Evolutionary conservation across 768 basidiomycete genomes (phyloP).

Genomic region (Mycena maculata): DNA sequence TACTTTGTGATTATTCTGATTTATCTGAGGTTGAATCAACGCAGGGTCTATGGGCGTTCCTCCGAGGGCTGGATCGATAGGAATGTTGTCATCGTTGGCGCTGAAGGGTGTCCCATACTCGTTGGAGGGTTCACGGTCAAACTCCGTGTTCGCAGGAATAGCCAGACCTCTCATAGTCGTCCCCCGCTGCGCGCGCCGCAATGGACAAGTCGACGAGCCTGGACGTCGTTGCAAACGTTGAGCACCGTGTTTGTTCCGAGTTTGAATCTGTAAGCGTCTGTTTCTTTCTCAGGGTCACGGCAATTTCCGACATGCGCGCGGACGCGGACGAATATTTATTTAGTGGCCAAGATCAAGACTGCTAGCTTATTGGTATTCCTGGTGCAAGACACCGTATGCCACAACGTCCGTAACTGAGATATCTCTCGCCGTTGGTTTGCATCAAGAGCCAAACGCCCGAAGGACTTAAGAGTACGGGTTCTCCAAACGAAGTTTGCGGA

Average conservation of each 20-base stretch:
- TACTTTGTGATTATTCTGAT: constrained; percentile 48
- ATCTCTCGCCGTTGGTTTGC: too few relatives aligned
- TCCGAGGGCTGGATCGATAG: constrained; percentile 83
- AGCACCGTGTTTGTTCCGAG: not conserved
- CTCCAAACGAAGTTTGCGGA: too few relatives aligned
- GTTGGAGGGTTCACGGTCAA: constrained; percentile 67
- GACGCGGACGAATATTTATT: too few relatives aligned
- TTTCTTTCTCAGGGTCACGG: constrained; percentile 5
- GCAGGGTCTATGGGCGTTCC: constrained; percentile 65
- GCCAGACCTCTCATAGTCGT: constrained; percentile 69
- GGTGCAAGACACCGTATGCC: too few relatives aligned
- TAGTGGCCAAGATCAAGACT: too few relatives aligned
- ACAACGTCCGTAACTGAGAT: too few relatives aligned
- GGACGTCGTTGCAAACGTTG: constrained; percentile 14
- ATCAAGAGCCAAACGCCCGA: too few relatives aligned
- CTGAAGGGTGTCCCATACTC: constrained; percentile 70
- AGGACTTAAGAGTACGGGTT: too few relatives aligned
- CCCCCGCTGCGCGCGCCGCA: constrained; percentile 38
- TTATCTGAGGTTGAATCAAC: constrained; percentile 48
- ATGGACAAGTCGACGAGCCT: not conserved
- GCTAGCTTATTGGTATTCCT: too few relatives aligned
- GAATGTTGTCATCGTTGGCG: constrained; percentile 72
- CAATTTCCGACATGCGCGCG: not conserved
- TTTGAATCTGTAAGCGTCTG: too few relatives aligned
- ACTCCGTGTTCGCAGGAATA: constrained; percentile 61